Conservation (phyloP, 2,329 filamentous ascomycete genomes). For the Orbilia oligospora region DNA sequence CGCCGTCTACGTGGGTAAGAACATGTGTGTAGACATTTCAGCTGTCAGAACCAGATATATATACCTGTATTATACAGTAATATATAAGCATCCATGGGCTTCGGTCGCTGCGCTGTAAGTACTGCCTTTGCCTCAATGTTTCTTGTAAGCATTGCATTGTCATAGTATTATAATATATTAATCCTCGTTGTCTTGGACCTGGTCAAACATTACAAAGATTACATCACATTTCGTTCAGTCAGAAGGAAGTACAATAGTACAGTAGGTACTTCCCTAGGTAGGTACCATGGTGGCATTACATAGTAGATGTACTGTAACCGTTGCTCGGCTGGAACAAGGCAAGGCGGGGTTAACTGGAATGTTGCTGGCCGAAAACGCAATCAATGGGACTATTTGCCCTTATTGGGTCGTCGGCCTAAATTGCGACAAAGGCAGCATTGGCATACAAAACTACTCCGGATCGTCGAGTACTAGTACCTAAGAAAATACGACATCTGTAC, state of each 20-base stretch:
- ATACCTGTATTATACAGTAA: neutral
- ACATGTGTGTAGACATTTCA: conserved; percentile 2
- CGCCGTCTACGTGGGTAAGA: neutral
- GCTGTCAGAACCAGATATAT: neutral
- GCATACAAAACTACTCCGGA: no score
- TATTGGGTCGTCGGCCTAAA: conserved; percentile 35
- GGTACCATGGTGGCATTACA: neutral
- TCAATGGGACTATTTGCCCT: conserved; percentile 1
- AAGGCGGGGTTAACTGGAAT: conserved; percentile 20
- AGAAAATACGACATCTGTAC: no score
- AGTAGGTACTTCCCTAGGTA: no score
- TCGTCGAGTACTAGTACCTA: no score
- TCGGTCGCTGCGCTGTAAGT: neutral
- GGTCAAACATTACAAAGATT: neutral
- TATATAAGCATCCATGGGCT: neutral
- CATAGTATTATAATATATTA: no score
- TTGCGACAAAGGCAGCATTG: conserved; percentile 14
- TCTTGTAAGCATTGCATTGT: conserved; percentile 10
- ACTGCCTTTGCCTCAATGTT: conserved; percentile 14
- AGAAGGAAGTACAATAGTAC: no score
- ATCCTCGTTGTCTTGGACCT: neutral
- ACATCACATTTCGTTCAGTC: neutral
- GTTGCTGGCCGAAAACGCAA: conserved; percentile 19
- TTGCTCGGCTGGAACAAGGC: neutral
- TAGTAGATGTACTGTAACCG: conserved; percentile 7